A percentile compares a stretch with the other conserved stretches of the same genome.
Evolutionary conservation across 2,329 filamentous ascomycete genomes (phyloP).

Genomic region (Neobulgaria alba): DNA sequence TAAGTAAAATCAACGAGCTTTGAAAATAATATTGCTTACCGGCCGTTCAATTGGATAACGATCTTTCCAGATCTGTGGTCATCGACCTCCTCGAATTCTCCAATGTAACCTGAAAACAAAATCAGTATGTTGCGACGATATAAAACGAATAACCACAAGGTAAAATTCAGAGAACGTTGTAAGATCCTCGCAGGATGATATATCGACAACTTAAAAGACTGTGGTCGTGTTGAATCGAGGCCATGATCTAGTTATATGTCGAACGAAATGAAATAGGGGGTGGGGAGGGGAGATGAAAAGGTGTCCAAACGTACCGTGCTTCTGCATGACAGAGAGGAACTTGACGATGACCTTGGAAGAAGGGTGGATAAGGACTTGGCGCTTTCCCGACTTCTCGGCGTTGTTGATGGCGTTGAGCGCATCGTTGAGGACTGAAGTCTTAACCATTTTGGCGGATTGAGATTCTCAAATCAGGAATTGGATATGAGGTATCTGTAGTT

Average conservation of each 20-base stretch:
- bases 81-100: slow-evolving; percentile 98
- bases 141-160: slow-evolving; percentile 88
- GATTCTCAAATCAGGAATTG: slow-evolving; percentile 68
- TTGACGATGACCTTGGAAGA: slow-evolving; percentile 99
- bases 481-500: slow-evolving; percentile 58
- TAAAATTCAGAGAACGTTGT: slow-evolving; percentile 83
- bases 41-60: slow-evolving; percentile 98
- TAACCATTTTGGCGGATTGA: slow-evolving; percentile 87
- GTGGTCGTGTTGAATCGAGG: slow-evolving; percentile 78
- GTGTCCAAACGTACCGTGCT: slow-evolving; percentile 72
- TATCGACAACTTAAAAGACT: slow-evolving; percentile 99
- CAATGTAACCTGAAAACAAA: slow-evolving; percentile 74
- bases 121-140: slow-evolving; percentile 83
- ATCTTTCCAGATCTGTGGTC: slow-evolving; percentile 99
- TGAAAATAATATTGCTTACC: slow-evolving; percentile 36
- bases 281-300: slow-evolving; percentile 7
- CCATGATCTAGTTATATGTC: slow-evolving; percentile 99
- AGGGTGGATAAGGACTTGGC: slow-evolving; percentile 96
- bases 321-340: slow-evolving; percentile 99
- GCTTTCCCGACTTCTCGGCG: slow-evolving; percentile 99
- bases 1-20: slow-evolving; percentile 6
- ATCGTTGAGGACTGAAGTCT: slow-evolving; percentile 99
- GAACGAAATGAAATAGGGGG: slow-evolving; percentile 40
- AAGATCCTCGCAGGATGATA: slow-evolving; percentile 89
- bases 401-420: slow-evolving; percentile 99